Conservation (phyloP, 2,329 filamentous ascomycete species). For the Rhexocercosporidium sp. region DNA sequence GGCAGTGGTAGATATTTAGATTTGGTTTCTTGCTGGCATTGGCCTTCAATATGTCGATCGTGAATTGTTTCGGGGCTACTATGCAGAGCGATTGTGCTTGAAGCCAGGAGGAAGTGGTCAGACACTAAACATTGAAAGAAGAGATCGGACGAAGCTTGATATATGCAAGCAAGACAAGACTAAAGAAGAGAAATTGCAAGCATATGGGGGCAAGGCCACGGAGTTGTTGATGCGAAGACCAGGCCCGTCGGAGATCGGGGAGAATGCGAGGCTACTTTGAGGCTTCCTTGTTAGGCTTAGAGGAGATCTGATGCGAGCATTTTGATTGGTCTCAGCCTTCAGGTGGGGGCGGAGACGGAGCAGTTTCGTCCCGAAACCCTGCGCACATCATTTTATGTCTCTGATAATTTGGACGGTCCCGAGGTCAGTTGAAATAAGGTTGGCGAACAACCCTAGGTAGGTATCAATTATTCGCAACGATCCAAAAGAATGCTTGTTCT, state of each 20-base stretch:
- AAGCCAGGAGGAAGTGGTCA: background rate
- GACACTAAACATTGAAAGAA: background rate
- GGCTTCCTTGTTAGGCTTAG: background rate
- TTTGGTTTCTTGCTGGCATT: background rate
- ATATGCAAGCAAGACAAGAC: background rate
- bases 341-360: background rate
- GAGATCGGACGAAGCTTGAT: background rate
- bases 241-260: background rate
- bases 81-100: background rate
- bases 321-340: background rate
- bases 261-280: constrained; percentile 3
- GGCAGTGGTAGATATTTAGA: background rate
- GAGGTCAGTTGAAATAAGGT: background rate
- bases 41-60: background rate
- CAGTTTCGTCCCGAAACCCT: background rate
- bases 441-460: too few species aligned
- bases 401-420: background rate
- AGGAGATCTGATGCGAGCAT: background rate
- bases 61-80: background rate
- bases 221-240: background rate
- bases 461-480: constrained; percentile 3
- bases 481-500: background rate
- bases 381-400: background rate
- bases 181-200: background rate
- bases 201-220: background rate